Evolutionary conservation across 2,329 filamentous ascomycete genomes (phyloP).

Genomic region (Emergomyces africanus): DNA sequence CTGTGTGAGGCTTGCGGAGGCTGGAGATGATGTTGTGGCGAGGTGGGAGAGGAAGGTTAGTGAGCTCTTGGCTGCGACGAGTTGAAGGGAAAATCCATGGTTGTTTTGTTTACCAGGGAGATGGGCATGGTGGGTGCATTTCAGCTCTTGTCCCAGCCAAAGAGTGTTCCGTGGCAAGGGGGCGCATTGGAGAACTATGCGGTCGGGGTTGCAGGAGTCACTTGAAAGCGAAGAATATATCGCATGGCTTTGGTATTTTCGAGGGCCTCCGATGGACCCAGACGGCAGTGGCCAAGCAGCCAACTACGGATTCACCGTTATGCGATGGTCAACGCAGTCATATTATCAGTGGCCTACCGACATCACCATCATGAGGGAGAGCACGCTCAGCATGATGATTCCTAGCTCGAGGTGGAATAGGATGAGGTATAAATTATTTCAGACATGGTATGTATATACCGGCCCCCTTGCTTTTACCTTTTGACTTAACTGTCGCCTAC

Average conservation of each 20-base stretch:
- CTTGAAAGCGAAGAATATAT: no score
- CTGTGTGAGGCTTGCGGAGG: constrained; percentile 5
- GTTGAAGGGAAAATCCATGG: not conserved
- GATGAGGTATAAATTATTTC: not conserved
- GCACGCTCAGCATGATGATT: not conserved
- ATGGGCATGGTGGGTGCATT: not conserved
- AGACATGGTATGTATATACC: not conserved
- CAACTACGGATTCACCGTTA: not conserved
- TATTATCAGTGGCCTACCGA: not conserved
- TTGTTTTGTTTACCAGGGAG: not conserved
- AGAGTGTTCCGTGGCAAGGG: not conserved
- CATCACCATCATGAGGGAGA: not conserved
- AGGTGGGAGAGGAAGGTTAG: constrained; percentile 17
- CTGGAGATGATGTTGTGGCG: constrained; percentile 8
- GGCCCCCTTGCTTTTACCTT: not conserved
- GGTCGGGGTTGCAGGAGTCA: not conserved
- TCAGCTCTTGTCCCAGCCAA: not conserved
- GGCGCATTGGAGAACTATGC: not conserved
- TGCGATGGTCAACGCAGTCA: not conserved
- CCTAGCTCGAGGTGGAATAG: not conserved
- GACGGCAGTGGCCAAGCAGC: not conserved
- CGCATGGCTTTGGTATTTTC: not conserved
- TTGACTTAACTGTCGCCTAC: no score
- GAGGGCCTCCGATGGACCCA: not conserved
- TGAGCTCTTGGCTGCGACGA: constrained; percentile 39